Base-by-base conservation (phyloP, 352 stramenopile genomes). In the Pythium volutum region DNA sequence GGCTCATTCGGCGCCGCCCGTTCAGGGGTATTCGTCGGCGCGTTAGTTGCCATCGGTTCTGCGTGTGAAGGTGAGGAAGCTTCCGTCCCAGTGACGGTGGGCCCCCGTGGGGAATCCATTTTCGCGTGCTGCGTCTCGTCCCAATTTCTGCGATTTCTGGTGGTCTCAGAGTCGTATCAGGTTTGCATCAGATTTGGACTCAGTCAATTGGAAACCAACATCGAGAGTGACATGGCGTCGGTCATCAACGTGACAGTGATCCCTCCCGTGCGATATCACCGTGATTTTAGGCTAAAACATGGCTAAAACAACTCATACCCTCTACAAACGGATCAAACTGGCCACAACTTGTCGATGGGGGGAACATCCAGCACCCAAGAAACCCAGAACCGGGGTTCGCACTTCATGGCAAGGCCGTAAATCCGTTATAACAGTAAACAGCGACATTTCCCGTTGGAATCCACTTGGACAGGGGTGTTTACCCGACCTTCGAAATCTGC, bases 401-500 rank as follows among this genome's bases (percentile, higher is more conserved):
- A 34, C 20, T 11, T 58, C 20, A 7, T 43, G 15, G 14, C 5
- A 15, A 18, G 11, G 25, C 36, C 20, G 14, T 20, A 22, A 23
- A 10, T 53, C 5, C 18, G 27, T 45, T 47, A 27, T 26, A 38
- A 49, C 36, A 58, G 51, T 58, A 49, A 1, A 31, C 39, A 8
- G 3, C 1, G 41, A 20, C 20, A 25, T 14, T 26, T 43, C n/a
- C 38, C 26, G 29, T n/a, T 41, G 16, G 4, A 39, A 61, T 61
- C 42, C 48, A 62, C 55, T 62, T 29, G 39, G 9, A 55, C 50
- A 47, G 18, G 20, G 31, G 15, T 41, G 22, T 12, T 10, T 15
- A 15, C 2, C 7, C 18, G n/a, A 20, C 11, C 6, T 64, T 66
- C 59, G 59, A 66, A 67, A 55, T 62, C 60, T 48, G 18, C 36